Base-by-base conservation (phyloP, 192 early-diverging fungal species). In the Entophlyctis helioformis region DNA sequence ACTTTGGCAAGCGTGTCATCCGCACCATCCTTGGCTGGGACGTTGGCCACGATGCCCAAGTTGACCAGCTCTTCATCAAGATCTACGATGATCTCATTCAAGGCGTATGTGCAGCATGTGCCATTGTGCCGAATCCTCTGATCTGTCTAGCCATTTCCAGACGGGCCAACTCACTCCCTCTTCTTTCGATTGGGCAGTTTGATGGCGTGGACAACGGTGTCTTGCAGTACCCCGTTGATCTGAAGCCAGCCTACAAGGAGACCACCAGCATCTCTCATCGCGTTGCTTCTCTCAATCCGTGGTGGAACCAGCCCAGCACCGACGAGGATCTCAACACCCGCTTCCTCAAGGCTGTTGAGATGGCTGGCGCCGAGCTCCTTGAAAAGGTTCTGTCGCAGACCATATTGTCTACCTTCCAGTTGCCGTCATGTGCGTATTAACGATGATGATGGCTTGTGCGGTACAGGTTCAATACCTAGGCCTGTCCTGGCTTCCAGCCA, bases 161-260 rank as follows among this genome's bases (percentile, higher is more conserved):
- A n/a, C n/a, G n/a, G n/a, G n/a, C n/a, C n/a, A n/a, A n/a, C n/a
- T n/a, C n/a, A n/a, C n/a, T n/a, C n/a, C n/a, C n/a, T n/a, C n/a
- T n/a, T n/a, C n/a, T n/a, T n/a, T n/a, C 12, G 25, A 8, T 4
- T 36, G 22, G 36, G 56, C 52, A 70, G 71, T 74, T 81, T 85
- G 63, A 78, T 85, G 89, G 80, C 19, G 80, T 85, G 35, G 93
- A 97, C 66, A 97, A 97, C 42, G 93, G 93, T n/a, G 81, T 95
- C 22, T 71, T 75, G 34, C 83, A 79, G 52, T 97, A 91, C 53
- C 87, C 90, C 9, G 56, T 66, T 16, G 78, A 88, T 26, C 44
- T 90, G 36, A 72, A 84, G 43, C 80, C 89, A 13, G 69, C 73
- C 26, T 97, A 94, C 64, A 73, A 70, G 34, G 91, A 91, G 48